Percentiles rank a stretch among this genome's conserved stretches.
Evolutionary conservation across 345 rosid species (phyloP).

Genomic region (Lepidium didymum): DNA sequence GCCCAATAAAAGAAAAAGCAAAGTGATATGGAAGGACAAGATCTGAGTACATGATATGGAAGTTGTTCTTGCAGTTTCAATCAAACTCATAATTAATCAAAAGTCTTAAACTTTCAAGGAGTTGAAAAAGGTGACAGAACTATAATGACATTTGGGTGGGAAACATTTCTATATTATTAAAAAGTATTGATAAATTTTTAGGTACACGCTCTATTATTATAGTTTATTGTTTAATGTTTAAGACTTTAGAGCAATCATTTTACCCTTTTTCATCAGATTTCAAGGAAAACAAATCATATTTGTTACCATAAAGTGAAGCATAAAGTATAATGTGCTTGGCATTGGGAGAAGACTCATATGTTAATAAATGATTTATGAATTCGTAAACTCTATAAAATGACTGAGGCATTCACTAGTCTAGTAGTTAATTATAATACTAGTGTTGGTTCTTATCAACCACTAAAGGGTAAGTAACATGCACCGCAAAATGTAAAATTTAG

Average conservation of each 20-base stretch:
- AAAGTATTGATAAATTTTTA: no score
- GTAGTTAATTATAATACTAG: no score
- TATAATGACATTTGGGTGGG: slow-evolving; percentile 17
- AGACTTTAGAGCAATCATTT: slow-evolving; percentile 6
- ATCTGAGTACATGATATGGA: background rate
- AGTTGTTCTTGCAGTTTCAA: background rate
- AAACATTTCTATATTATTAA: background rate
- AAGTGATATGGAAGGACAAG: no score
- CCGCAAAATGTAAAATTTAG: no score
- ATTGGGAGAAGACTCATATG: background rate
- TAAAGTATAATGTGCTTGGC: background rate
- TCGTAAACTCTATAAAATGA: no score
- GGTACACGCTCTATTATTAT: slow-evolving; percentile 8
- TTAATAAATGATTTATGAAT: no score
- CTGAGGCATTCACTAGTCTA: no score
- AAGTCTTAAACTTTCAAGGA: slow-evolving; percentile 7
- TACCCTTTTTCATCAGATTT: background rate
- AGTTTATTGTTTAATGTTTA: background rate
- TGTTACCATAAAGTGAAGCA: background rate
- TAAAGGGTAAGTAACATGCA: no score
- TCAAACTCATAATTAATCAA: background rate
- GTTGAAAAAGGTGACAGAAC: slow-evolving; percentile 4
- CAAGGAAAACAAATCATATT: background rate
- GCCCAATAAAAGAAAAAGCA: no score
- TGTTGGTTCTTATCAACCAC: no score